Evolutionary conservation across 163 green algal genomes (phyloP).

Genomic region (Trebouxia gelatinosa): DNA sequence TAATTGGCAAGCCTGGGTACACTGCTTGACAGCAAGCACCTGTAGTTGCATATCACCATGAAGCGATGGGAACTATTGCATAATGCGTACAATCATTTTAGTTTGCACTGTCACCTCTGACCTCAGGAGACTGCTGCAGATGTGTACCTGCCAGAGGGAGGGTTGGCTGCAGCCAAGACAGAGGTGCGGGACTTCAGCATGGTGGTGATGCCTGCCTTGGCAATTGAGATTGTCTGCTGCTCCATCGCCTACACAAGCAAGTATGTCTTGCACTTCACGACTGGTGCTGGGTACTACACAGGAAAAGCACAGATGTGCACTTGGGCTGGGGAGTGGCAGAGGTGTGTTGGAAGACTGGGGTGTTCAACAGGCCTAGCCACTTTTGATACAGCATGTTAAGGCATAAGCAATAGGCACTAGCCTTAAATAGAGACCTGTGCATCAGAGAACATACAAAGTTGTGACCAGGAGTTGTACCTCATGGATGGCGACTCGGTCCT

Average conservation of each 20-base stretch:
- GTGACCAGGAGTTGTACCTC: slow-evolving; percentile 65
- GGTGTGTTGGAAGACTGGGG: background rate
- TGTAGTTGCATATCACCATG: no score
- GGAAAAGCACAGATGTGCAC: background rate
- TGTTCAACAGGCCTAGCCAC: background rate
- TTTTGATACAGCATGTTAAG: background rate
- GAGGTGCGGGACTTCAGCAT: slow-evolving; percentile 90
- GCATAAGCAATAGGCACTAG: background rate
- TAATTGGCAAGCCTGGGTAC: no score
- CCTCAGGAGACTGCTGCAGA: no score
- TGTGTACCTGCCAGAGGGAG: slow-evolving; percentile 81
- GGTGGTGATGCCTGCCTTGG: slow-evolving; percentile 98
- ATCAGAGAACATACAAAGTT: background rate
- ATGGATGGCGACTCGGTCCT: slow-evolving; percentile 93
- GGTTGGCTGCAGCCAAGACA: slow-evolving; percentile 95
- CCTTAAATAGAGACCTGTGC: background rate
- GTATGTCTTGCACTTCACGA: background rate
- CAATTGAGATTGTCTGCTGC: slow-evolving; percentile 99
- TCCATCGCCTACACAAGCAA: slow-evolving; percentile 88
- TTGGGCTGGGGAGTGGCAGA: background rate
- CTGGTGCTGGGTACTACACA: background rate
- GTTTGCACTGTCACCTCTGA: no score
- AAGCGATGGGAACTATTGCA: no score
- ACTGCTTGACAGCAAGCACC: no score
- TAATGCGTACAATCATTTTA: no score